Evolutionary conservation across 345 rosid genomes (phyloP).

Genomic region (Eutrema yunnanense): DNA sequence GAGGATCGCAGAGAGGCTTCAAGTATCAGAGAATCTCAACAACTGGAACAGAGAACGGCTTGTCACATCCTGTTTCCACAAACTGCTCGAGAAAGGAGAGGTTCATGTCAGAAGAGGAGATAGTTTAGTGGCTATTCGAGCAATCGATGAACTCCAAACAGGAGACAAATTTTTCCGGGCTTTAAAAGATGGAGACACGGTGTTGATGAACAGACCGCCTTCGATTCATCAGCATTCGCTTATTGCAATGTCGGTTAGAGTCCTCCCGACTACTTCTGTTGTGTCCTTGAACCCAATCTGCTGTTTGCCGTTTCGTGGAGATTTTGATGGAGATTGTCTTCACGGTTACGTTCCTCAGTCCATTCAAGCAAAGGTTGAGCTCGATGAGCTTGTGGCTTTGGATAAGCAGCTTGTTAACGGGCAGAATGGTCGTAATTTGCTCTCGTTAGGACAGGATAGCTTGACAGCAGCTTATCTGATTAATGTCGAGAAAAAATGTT

Average conservation of each 20-base stretch:
- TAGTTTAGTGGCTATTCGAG: constrained; percentile 39
- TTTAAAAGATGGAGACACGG: constrained; percentile 64
- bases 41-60: constrained; percentile 62
- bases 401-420: constrained; percentile 64
- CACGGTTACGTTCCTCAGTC: constrained; percentile 96
- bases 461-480: constrained; percentile 65
- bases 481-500: constrained; percentile 49
- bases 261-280: constrained; percentile 63
- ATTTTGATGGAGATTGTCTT: constrained; percentile 95
- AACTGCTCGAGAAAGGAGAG: constrained; percentile 55
- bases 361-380: constrained; percentile 64
- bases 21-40: constrained; percentile 65
- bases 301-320: constrained; percentile 86
- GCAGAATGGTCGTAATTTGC: constrained; percentile 77
- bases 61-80: constrained; percentile 37
- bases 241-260: constrained; percentile 64
- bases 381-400: constrained; percentile 73
- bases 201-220: constrained; percentile 88
- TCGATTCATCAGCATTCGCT: constrained; percentile 90
- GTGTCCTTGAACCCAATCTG: constrained; percentile 84
- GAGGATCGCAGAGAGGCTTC: constrained; percentile 67
- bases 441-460: constrained; percentile 79
- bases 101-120: constrained; percentile 58
- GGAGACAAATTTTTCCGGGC: constrained; percentile 68
- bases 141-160: constrained; percentile 41